Evolutionary conservation across 2,329 filamentous ascomycete genomes (phyloP), one percentile per base, ranked within the genome.

Genomic region (Phialophora verrucosa): DNA sequence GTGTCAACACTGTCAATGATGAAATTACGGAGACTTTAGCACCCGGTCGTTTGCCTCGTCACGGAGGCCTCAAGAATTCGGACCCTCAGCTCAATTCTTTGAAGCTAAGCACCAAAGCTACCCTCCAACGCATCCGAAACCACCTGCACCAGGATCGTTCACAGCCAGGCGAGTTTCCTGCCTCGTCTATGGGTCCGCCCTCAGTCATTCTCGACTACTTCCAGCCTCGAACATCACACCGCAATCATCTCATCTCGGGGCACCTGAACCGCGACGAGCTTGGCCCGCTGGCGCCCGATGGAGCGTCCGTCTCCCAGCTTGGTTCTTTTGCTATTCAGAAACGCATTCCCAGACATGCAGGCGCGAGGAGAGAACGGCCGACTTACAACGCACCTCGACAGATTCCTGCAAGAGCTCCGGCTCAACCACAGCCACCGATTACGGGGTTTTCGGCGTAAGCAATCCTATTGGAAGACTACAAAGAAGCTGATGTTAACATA

Each of bases 21-120:
- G 56, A 58, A 29, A 31, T 29, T 29, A 38, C 23, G 10, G 23
- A 31, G 20, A 53, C 12, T 38, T 51, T 42, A 27, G 50, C 29
- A 20, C 42, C 8, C 20, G 27, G n/a, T n/a, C 35, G 42, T 23
- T 31, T 20, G 2, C 23, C 3, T 29, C 47, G 20, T 20, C n/a
- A 51, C 31, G n/a, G 35, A 7, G 14, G 32, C 14, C 11, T 42
- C 23, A 4, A 53, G 20, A 7, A 25, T 38, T 29, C n/a, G 6
- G 50, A 31, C 38, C 25, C 62, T 23, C 51, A 67, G 14, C 64
- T 69, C 62, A 55, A 31, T 31, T 59, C 56, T 29, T 53, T 69
- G 35, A 69, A 69, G 23, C 29, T 35, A 20, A 51, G n/a, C 58
- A 69, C 67, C 27, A 59, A 62, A 47, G 25, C 42, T n/a, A 67